Evolutionary conservation across 805 yeast species (phyloP).

Genomic region (Lipomyces sp.): DNA sequence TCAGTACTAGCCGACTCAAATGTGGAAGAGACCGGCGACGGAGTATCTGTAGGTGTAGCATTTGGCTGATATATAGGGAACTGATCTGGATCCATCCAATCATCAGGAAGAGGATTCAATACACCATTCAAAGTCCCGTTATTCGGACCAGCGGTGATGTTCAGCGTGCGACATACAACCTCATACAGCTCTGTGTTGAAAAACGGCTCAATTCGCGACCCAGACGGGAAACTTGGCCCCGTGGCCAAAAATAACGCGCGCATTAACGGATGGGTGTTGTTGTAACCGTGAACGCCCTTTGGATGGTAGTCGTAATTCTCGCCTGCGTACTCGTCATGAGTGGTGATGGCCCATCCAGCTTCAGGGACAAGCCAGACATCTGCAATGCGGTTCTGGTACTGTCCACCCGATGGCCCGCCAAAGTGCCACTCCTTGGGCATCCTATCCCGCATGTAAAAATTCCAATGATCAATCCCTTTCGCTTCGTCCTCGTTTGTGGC

Average conservation of each 20-base stretch:
- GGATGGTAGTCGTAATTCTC: constrained; percentile 53
- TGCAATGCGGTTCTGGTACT: constrained; percentile 62
- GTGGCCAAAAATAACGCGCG: constrained; percentile 72
- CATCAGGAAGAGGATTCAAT: constrained; percentile 30
- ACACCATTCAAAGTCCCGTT: constrained; percentile 47
- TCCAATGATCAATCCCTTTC: constrained; percentile 36
- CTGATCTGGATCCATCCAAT: constrained; percentile 32
- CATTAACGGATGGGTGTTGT: constrained; percentile 74
- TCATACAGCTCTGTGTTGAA: constrained; percentile 70
- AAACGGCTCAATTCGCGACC: constrained; percentile 56
- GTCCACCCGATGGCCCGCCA: constrained; percentile 44
- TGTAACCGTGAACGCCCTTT: constrained; percentile 81
- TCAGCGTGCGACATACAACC: constrained; percentile 64
- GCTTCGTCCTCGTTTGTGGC: constrained; percentile 33
- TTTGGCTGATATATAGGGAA: constrained; percentile 11
- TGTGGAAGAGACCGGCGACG: neutral
- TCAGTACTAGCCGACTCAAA: neutral
- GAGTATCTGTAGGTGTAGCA: neutral
- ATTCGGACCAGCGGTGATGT: constrained; percentile 51
- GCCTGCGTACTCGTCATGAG: constrained; percentile 53
- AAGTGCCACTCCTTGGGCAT: constrained; percentile 54
- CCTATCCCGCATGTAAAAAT: constrained; percentile 53
- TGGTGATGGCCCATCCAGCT: constrained; percentile 73
- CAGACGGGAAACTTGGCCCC: constrained; percentile 70
- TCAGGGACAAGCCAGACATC: constrained; percentile 84